Evolutionary conservation across 2,329 filamentous ascomycete genomes (phyloP).

Genomic region (Pezicula carpinea): DNA sequence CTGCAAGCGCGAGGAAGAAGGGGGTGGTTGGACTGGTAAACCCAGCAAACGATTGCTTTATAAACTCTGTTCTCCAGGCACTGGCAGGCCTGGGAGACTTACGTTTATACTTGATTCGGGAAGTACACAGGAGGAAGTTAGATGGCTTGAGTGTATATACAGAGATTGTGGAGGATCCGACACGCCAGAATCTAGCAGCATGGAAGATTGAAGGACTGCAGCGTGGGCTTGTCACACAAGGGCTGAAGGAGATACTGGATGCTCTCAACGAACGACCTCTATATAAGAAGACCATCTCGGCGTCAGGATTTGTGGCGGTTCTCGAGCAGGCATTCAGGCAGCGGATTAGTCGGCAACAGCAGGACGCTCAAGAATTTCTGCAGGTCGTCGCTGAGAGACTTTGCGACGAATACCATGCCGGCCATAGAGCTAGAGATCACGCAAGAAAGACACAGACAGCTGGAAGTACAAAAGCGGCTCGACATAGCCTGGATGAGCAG

Average conservation of each 20-base stretch:
- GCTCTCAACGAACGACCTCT: conserved; percentile 89
- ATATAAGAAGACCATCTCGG: conserved; percentile 88
- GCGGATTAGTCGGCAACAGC: conserved; percentile 88
- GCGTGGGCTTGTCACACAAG: conserved; percentile 75
- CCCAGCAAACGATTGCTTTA: conserved; percentile 92
- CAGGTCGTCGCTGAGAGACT: conserved; percentile 90
- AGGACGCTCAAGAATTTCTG: conserved; percentile 95
- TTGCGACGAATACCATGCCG: conserved; percentile 90
- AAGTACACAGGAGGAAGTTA: conserved; percentile 77
- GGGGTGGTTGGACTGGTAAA: conserved; percentile 86
- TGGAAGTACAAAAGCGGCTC: not conserved
- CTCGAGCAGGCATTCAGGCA: conserved; percentile 85
- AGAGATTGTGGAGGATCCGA: conserved; percentile 47
- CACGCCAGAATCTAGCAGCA: conserved; percentile 41
- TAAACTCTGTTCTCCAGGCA: conserved; percentile 93
- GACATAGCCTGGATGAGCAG: conserved; percentile 5
- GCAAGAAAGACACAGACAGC: conserved; percentile 33
- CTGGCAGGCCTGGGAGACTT: conserved; percentile 86
- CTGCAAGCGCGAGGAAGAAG: conserved; percentile 60
- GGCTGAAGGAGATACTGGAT: conserved; percentile 89
- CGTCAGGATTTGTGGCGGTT: conserved; percentile 75
- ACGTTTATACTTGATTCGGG: conserved; percentile 85
- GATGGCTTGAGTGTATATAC: conserved; percentile 75
- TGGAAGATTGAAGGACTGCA: conserved; percentile 68
- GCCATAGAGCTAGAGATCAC: conserved; percentile 63